phyloP scores from a whole-genome alignment of 371 early-diverging fungal genomes.

The Syncephalastrum sp. region DNA sequence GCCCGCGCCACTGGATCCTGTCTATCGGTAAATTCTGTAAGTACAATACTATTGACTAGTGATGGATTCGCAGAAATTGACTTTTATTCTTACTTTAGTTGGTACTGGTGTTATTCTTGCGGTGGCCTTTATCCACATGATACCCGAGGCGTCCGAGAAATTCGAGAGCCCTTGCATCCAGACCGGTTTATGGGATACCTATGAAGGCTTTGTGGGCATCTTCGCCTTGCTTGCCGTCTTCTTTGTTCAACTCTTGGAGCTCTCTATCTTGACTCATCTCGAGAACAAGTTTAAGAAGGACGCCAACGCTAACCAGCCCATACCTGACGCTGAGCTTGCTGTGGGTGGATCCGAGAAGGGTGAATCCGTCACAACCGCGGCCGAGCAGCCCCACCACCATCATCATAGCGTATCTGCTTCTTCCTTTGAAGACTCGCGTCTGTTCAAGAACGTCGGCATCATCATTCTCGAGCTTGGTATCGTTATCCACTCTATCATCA shows the following conservation, averaged over 20 bases:
- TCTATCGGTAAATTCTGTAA: constrained; percentile 49
- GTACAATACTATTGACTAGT: constrained; percentile 10
- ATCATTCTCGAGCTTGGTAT: constrained; percentile 85
- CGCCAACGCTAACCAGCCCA: constrained; percentile 42
- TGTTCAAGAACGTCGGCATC: constrained; percentile 39
- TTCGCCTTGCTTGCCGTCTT: constrained; percentile 44
- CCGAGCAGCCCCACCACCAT: no score
- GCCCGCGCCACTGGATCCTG: constrained; percentile 32
- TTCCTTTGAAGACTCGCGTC: no score
- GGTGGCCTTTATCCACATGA: constrained; percentile 79
- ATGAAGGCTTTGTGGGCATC: constrained; percentile 39
- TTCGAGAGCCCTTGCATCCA: constrained; percentile 39
- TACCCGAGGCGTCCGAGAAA: constrained; percentile 36
- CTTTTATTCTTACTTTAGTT: constrained; percentile 29
- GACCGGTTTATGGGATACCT: constrained; percentile 32
- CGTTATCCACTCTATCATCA: constrained; percentile 82
- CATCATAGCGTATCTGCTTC: no score
- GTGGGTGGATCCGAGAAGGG: no score
- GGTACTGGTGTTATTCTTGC: constrained; percentile 82
- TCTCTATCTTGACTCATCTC: constrained; percentile 25
- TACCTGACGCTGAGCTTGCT: no score
- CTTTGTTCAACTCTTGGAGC: constrained; percentile 36
- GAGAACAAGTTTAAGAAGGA: constrained; percentile 31
- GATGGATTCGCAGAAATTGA: constrained; percentile 10
- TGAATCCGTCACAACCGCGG: no score